phyloP scores from a whole-genome alignment of 768 basidiomycete genomes.

The Kwoniella sp. region DNA sequence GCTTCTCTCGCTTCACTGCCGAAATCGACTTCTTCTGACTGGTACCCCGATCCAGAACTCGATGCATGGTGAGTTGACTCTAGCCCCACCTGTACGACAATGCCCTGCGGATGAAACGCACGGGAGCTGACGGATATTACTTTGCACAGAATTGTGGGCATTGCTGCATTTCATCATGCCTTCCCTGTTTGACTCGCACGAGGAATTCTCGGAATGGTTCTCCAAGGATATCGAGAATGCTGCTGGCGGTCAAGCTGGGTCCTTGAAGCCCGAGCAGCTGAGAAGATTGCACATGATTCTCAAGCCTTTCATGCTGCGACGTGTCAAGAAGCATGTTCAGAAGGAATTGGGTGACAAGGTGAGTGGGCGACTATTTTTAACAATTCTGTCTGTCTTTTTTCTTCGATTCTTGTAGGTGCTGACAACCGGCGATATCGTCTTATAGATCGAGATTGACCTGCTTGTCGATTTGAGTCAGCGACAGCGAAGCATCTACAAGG shows the following conservation, averaged over 20 bases:
- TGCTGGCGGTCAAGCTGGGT: slow-evolving; percentile 81
- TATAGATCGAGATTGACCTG: slow-evolving; percentile 91
- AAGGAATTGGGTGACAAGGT: slow-evolving; percentile 99
- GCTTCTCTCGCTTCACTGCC: slow-evolving; percentile 88
- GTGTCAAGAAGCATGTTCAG: slow-evolving; percentile 98
- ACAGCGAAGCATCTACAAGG: slow-evolving; percentile 86
- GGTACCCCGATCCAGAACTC: slow-evolving; percentile 99
- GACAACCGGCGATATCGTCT: not conserved
- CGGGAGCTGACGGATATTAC: no score
- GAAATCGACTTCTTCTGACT: slow-evolving; percentile 90
- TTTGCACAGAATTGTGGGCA: slow-evolving; percentile 83
- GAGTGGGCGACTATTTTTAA: slow-evolving; percentile 18
- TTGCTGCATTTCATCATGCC: slow-evolving; percentile 99
- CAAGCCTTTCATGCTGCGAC: slow-evolving; percentile 97
- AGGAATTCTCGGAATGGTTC: slow-evolving; percentile 99
- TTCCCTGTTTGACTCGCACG: slow-evolving; percentile 95
- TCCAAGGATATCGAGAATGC: slow-evolving; percentile 98
- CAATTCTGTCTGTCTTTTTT: not conserved
- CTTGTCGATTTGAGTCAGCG: slow-evolving; percentile 91
- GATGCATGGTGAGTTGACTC: slow-evolving; percentile 78
- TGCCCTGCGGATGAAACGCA: not conserved
- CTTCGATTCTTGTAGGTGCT: not conserved
- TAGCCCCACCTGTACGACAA: not conserved
- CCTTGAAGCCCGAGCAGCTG: slow-evolving; percentile 91
- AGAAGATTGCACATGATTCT: slow-evolving; percentile 96